These are phyloP conservation scores for Cutaneotrichosporon sp. DNA, from an alignment of 1,284 basidiomycete genomes.

Conservation along the genomic window DNA sequence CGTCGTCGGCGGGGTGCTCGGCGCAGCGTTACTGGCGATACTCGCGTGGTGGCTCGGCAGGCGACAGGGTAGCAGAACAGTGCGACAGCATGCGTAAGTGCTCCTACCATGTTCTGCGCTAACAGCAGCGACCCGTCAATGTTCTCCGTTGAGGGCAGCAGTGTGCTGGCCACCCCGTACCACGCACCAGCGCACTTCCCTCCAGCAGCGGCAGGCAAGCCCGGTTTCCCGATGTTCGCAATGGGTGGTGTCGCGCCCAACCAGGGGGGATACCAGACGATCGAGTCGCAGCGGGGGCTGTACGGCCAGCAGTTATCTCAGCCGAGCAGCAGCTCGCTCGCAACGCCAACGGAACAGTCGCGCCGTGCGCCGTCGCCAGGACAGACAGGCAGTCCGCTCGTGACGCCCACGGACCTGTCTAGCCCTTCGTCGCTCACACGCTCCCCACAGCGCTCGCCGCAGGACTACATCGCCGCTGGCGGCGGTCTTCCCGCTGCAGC, in stretches of 20 bases:
- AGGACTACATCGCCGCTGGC: no score
- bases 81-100: background rate
- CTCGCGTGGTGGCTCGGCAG: slow-evolving; percentile 39
- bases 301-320: background rate
- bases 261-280: background rate
- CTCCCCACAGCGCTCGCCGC: no score
- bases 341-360: background rate
- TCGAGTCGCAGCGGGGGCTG: background rate
- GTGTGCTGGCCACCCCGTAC: background rate
- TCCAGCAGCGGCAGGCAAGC: background rate
- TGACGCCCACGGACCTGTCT: no score
- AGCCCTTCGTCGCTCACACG: no score
- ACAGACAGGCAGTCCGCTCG: no score
- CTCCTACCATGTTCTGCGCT: background rate
- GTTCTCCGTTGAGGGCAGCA: background rate
- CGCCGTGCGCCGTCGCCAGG: no score
- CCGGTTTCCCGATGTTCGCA: background rate
- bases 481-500: no score
- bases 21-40: slow-evolving; percentile 32
- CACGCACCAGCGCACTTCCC: background rate
- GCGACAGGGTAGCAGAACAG: slow-evolving; percentile 12
- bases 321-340: background rate
- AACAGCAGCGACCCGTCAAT: background rate
- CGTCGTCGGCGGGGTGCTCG: slow-evolving; percentile 45
- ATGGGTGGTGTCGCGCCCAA: background rate